Evolutionary conservation across 2,329 filamentous ascomycete species (phyloP).

Genomic region (Cordyceps fumosorosea): DNA sequence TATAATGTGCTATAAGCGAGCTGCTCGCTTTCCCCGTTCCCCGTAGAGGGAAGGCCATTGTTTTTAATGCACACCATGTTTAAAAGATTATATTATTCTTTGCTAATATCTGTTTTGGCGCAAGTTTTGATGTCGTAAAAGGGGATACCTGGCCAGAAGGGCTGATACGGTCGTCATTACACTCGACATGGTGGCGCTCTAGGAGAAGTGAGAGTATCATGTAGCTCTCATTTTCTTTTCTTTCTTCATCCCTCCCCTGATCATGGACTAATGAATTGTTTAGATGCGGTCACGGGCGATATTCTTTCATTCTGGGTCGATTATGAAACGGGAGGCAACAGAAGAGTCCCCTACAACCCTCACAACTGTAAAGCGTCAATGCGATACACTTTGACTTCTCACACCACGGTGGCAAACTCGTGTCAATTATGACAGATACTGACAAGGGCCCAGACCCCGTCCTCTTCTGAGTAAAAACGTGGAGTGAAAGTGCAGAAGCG

Average conservation of each 20-base stretch:
- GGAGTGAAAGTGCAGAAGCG: not conserved
- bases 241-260: not conserved
- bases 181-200: not conserved
- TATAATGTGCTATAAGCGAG: not conserved
- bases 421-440: not conserved
- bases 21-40: not conserved
- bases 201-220: not conserved
- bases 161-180: not conserved
- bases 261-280: no score
- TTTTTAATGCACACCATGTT: not conserved
- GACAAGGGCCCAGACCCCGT: not conserved
- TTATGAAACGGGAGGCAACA: not conserved
- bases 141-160: not conserved
- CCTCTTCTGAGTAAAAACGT: not conserved
- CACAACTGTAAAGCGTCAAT: not conserved
- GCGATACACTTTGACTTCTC: not conserved
- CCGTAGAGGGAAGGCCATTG: not conserved
- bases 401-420: not conserved
- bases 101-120: not conserved
- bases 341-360: not conserved
- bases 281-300: not conserved
- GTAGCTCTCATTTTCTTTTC: not conserved
- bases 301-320: not conserved
- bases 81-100: not conserved
- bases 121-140: not conserved